Percentiles rank a stretch among this genome's conserved stretches.
Evolutionary conservation across 2,329 filamentous ascomycete genomes (phyloP).

Genomic region (Calonectria hongkongensis): DNA sequence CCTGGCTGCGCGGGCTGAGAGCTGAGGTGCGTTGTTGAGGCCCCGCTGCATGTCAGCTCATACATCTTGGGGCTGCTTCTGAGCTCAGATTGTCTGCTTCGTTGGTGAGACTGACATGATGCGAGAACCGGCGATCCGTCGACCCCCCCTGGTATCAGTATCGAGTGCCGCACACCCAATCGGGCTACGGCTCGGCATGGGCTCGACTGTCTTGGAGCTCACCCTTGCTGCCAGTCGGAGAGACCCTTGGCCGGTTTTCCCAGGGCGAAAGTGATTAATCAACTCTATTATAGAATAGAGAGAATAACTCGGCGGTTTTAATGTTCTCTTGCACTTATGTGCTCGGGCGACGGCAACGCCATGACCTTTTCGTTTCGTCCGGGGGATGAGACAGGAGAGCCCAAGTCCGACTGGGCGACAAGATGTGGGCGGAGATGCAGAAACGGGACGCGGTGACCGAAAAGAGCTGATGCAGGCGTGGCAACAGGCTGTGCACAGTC

Average conservation of each 20-base stretch:
- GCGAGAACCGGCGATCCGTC: conserved; percentile 30
- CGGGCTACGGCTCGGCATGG: conserved; percentile 34
- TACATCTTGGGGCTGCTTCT: conserved; percentile 23
- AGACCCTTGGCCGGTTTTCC: not conserved
- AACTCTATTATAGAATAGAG: conserved; percentile 9
- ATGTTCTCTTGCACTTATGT: not conserved
- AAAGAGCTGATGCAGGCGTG: conserved; percentile 4
- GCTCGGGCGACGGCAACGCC: conserved; percentile 18
- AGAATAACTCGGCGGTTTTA: conserved; percentile 15
- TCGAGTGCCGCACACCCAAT: conserved; percentile 32
- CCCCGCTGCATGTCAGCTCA: conserved; percentile 37
- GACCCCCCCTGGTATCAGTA: conserved; percentile 12
- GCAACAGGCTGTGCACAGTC: conserved; percentile 11
- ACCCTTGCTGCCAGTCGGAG: conserved; percentile 7
- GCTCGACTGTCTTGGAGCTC: conserved; percentile 12
- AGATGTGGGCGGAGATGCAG: conserved; percentile 18
- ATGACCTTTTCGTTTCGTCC: conserved; percentile 13
- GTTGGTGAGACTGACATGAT: conserved; percentile 27
- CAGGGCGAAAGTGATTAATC: conserved; percentile 1
- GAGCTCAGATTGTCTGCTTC: conserved; percentile 29
- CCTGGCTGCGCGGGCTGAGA: conserved; percentile 15
- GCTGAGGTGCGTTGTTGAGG: conserved; percentile 23
- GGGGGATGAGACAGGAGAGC: conserved; percentile 18
- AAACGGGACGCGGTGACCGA: conserved; percentile 15
- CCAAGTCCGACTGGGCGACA: conserved; percentile 9